A percentile compares a stretch with the other conserved stretches of the same genome.
Evolutionary conservation across 768 basidiomycete species (phyloP).

Genomic region (Austroboletus festivus): DNA sequence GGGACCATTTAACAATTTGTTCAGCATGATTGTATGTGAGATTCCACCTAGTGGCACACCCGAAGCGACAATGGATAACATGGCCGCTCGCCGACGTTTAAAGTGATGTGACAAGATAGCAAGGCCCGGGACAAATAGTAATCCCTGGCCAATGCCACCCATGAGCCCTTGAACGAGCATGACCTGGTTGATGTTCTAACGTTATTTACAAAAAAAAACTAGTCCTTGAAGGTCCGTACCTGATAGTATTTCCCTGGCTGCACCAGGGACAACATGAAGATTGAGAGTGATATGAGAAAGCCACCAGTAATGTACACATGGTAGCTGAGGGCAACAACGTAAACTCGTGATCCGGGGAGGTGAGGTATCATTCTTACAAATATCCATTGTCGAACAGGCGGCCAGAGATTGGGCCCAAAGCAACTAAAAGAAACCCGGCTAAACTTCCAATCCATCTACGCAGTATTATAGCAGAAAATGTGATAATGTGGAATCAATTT

Average conservation of each 20-base stretch:
- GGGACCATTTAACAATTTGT: constrained; percentile 39
- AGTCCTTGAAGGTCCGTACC: constrained; percentile 12
- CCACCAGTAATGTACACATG: constrained; percentile 23
- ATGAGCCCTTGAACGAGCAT: constrained; percentile 46
- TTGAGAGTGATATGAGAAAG: constrained; percentile 25
- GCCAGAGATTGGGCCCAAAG: constrained; percentile 22
- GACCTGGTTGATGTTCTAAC: constrained; percentile 21
- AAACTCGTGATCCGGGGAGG: neutral
- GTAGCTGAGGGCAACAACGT: constrained; percentile 4
- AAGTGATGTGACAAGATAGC: constrained; percentile 47
- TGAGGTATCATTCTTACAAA: constrained; percentile 18
- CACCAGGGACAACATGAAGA: constrained; percentile 39
- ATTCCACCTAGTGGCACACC: constrained; percentile 54
- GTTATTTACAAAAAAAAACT: neutral
- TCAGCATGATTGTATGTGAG: constrained; percentile 60
- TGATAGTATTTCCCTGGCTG: constrained; percentile 36
- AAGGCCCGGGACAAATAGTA: constrained; percentile 44
- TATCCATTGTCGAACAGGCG: constrained; percentile 27
- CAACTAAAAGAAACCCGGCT: constrained; percentile 14
- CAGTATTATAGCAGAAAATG: neutral
- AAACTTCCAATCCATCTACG: constrained; percentile 29
- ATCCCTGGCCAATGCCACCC: constrained; percentile 40
- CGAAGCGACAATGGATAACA: constrained; percentile 45
- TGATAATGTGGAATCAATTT: too few relatives aligned
- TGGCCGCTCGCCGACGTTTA: constrained; percentile 36